Evolutionary conservation across 106 monocot species (phyloP).

Genomic region (Cymbidium sinense): DNA sequence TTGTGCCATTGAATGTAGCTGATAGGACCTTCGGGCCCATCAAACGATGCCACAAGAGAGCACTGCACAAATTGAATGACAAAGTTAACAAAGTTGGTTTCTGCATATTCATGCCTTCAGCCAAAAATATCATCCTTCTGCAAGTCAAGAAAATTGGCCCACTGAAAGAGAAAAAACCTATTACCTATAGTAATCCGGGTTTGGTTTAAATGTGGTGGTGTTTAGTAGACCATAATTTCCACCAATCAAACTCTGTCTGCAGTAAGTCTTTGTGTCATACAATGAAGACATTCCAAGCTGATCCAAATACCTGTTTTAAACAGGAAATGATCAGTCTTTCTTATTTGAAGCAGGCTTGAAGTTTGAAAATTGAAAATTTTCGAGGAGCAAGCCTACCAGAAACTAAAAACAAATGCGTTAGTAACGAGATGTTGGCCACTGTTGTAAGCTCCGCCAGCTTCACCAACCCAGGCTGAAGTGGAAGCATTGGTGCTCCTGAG

Average conservation of each 20-base stretch:
- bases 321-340: not conserved
- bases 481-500: conserved; percentile 33
- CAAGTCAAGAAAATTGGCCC: not conserved
- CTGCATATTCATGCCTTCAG: too few relatives aligned
- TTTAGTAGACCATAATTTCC: conserved; percentile 84
- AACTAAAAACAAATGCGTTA: conserved; percentile 71
- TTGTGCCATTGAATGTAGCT: conserved; percentile 55
- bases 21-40: conserved; percentile 68
- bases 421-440: conserved; percentile 72
- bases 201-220: conserved; percentile 54
- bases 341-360: not conserved
- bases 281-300: conserved; percentile 72
- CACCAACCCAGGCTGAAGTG: conserved; percentile 73
- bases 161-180: not conserved
- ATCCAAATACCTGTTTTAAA: conserved; percentile 56
- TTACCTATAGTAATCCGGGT: conserved; percentile 88
- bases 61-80: conserved; percentile 36
- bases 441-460: conserved; percentile 81
- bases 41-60: conserved; percentile 84
- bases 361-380: not conserved
- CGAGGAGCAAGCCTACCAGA: conserved; percentile 33
- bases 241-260: conserved; percentile 69
- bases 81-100: not conserved
- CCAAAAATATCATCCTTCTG: not conserved
- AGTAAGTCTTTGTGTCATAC: conserved; percentile 75